These are phyloP conservation scores for Tuber aestivum DNA, from an alignment of 495 filamentous ascomycete species.

Conservation along the genomic window DNA sequence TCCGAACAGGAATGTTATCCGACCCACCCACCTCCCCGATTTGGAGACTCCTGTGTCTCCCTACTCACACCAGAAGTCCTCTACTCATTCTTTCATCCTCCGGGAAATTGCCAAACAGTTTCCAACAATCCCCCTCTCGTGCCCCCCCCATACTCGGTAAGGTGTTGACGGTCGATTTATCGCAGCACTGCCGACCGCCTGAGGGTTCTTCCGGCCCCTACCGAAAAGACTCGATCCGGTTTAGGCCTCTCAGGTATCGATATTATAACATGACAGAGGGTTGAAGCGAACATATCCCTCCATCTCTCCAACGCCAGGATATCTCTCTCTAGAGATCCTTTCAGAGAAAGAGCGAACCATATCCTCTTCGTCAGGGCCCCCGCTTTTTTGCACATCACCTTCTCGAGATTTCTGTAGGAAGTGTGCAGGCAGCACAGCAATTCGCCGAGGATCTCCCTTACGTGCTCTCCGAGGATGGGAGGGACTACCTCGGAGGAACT, in stretches of 20 bases:
- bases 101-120: no score
- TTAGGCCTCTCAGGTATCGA: slow-evolving; percentile 38
- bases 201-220: not conserved
- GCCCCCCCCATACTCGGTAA: no score
- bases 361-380: slow-evolving; percentile 6
- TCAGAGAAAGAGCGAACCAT: slow-evolving; percentile 21
- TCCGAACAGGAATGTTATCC: no score
- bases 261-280: slow-evolving; percentile 45
- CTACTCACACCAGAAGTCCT: no score
- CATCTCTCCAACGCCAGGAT: slow-evolving; percentile 46
- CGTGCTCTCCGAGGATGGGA: slow-evolving; percentile 42
- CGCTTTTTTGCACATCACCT: slow-evolving; percentile 26
- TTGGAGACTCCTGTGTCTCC: no score
- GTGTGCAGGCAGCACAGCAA: slow-evolving; percentile 41
- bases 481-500: slow-evolving; percentile 43
- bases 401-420: slow-evolving; percentile 35
- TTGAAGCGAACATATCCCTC: slow-evolving; percentile 43
- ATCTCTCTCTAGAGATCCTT: slow-evolving; percentile 40
- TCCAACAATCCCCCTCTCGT: no score
- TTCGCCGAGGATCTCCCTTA: slow-evolving; percentile 41
- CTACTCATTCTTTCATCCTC: no score
- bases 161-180: not conserved
- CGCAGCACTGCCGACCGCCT: slow-evolving; percentile 10
- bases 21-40: no score
- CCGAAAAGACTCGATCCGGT: slow-evolving; percentile 40